Evolutionary conservation across 331 rosid genomes (phyloP), one percentile per base, ranked within the genome.

Genomic region (Acacia concinna): DNA sequence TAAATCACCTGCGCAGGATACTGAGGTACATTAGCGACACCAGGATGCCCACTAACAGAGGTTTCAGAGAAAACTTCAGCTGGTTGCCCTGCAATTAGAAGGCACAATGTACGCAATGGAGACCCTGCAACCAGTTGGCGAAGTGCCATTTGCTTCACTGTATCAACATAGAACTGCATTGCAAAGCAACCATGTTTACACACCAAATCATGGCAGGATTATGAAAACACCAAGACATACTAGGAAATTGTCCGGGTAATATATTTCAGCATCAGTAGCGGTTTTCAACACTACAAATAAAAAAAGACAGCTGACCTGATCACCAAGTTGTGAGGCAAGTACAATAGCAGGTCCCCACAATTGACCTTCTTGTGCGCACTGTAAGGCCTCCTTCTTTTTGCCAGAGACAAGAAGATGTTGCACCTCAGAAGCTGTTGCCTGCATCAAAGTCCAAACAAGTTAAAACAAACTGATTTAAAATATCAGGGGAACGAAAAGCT

Each of bases 341-440:
- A 94, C 90, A 84, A 94, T 94, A 2, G 97, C 98, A 73, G 97
- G 97, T 63, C 99, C 99, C 99, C 99, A 95, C 88, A 95, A 81
- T 21, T 95, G 97, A 75, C 99, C 99, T 79, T 86, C 97, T 85
- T 93, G 97, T 69, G 99, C 99, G 86, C 81, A 87, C 69, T 90
- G 96, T 75, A 93, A 84, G 77, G 99, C 99, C 81, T 95, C 98
- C 86, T 46, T 87, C 90, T 90, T 95, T 88, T 92, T 90, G 28
- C 99, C 99, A 71, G 94, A 89, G 74, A 95, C 98, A 71, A 95
- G 93, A 85, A 86, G 90, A 84, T 86, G 90, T 85, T 95, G 99
- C 25, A 95, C 99, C 88, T 93, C 98, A 57, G 96, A 91, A 77
- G 98, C 96, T 46, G 88, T 91, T 67, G 92, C 96, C 99, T 95